Percentiles rank a stretch among this genome's conserved stretches.
Evolutionary conservation across 768 basidiomycete species (phyloP).

Genomic region (Podaxis sp.): DNA sequence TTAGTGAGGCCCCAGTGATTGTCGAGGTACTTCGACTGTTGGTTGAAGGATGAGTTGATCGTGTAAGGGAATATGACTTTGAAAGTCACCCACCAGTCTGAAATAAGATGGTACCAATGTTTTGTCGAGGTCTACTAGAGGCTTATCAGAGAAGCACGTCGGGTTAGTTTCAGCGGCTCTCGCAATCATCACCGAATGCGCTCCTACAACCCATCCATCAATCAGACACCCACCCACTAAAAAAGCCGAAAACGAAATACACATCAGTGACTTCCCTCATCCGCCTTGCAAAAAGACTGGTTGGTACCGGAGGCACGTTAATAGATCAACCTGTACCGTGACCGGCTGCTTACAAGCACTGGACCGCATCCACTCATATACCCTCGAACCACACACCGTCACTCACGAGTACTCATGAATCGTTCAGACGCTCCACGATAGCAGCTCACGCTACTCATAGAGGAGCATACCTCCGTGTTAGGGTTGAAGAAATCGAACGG

Average conservation of each 20-base stretch:
- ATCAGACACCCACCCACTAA: constrained; percentile 19
- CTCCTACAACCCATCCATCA: constrained; percentile 44
- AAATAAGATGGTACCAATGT: constrained; percentile 73
- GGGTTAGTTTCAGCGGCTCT: constrained; percentile 93
- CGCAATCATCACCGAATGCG: constrained; percentile 94
- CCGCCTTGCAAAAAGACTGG: constrained; percentile 73
- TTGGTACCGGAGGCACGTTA: constrained; percentile 63
- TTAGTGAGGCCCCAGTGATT: constrained; percentile 87
- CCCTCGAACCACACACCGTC: constrained; percentile 84
- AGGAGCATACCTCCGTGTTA: constrained; percentile 65
- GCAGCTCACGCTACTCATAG: constrained; percentile 65
- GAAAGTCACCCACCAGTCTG: constrained; percentile 53
- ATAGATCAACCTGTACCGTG: constrained; percentile 18
- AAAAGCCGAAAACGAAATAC: too few species aligned
- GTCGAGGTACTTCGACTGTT: constrained; percentile 68
- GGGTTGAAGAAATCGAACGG: constrained; percentile 77
- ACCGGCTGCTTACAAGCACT: constrained; percentile 66
- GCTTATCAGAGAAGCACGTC: constrained; percentile 74
- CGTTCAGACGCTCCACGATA: constrained; percentile 66
- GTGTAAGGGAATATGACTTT: neutral
- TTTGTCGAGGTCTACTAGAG: constrained; percentile 66
- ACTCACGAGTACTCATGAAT: constrained; percentile 74
- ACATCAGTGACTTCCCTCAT: constrained; percentile 71
- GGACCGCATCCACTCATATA: constrained; percentile 90
- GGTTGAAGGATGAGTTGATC: neutral